Evolutionary conservation across 73 alveolate species (phyloP).

Genomic region (Blepharisma japonicum): DNA sequence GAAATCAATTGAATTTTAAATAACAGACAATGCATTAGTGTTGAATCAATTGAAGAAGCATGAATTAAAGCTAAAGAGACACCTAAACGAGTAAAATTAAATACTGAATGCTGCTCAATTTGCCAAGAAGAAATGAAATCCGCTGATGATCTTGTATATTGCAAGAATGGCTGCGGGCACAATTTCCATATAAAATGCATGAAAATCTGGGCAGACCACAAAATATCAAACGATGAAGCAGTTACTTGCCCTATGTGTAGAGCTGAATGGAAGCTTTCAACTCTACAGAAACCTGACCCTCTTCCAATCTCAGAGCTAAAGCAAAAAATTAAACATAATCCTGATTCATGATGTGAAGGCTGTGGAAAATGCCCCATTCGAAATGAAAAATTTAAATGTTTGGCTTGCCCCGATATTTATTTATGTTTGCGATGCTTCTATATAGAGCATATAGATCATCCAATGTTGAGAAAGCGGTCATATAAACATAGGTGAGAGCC

Average conservation of each 20-base stretch:
- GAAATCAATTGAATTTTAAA: constrained; percentile 31
- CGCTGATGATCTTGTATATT: constrained; percentile 40
- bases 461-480: not conserved
- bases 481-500: constrained; percentile 14
- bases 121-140: constrained; percentile 37
- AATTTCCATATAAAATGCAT: constrained; percentile 53
- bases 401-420: constrained; percentile 18
- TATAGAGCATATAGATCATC: constrained; percentile 20
- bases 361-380: constrained; percentile 27
- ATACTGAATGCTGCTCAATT: constrained; percentile 45
- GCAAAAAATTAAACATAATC: not conserved
- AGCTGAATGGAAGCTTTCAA: constrained; percentile 41
- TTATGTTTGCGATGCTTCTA: constrained; percentile 17
- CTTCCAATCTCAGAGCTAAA: not conserved
- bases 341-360: constrained; percentile 2
- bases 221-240: constrained; percentile 34
- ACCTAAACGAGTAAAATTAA: constrained; percentile 7
- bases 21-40: not conserved
- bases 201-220: constrained; percentile 53
- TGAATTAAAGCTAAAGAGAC: constrained; percentile 26
- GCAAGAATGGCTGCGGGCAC: constrained; percentile 49
- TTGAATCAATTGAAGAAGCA: constrained; percentile 17
- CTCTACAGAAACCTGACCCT: constrained; percentile 11
- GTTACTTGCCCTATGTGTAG: constrained; percentile 50
- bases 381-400: not conserved